phyloP scores from a whole-genome alignment of 192 early-diverging fungal species.

The Gonapodya prolifera region DNA sequence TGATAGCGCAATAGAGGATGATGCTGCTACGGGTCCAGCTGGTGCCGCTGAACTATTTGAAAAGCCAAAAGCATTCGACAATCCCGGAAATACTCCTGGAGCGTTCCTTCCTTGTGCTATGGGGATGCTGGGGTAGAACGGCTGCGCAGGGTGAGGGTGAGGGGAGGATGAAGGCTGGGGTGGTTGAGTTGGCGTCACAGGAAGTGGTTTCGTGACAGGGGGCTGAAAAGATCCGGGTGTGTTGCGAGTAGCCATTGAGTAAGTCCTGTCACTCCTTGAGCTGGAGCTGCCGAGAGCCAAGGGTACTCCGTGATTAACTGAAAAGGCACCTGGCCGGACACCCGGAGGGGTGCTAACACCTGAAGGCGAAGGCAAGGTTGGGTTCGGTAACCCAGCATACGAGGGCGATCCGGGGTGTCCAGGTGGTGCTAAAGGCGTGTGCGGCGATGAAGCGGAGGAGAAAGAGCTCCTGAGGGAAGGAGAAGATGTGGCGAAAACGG shows the following conservation, averaged over 20 bases:
- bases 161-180: background rate
- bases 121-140: background rate
- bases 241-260: background rate
- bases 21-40: background rate
- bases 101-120: background rate
- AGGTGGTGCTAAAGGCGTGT: background rate
- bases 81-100: background rate
- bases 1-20: background rate
- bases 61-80: background rate
- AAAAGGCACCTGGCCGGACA: too few relatives aligned
- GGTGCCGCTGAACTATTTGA: background rate
- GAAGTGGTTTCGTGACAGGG: background rate
- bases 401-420: too few relatives aligned
- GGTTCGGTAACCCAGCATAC: too few relatives aligned
- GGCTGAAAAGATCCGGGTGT: background rate
- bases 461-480: background rate
- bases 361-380: too few relatives aligned
- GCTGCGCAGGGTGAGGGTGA: background rate
- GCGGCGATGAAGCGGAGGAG: background rate
- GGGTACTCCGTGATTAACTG: too few relatives aligned
- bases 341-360: too few relatives aligned
- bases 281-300: too few relatives aligned
- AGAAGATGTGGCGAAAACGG: background rate
- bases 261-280: background rate
- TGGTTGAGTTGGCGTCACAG: background rate